phyloP scores from a whole-genome alignment of 148 eudicot genomes.

The Rhododendron griersonianum region DNA sequence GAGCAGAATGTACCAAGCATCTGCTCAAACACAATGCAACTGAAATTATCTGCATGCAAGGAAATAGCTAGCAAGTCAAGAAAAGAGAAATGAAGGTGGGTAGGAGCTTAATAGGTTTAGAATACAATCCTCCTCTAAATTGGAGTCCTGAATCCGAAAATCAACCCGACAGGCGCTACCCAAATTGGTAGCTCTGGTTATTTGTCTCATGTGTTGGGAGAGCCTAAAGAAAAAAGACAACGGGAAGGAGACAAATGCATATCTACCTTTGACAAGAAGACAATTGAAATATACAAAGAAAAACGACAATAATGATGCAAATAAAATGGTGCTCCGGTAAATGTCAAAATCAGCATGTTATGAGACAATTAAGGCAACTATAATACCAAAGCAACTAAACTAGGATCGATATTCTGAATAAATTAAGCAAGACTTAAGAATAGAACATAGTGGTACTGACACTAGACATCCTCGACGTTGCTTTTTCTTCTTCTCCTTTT shows the following conservation, averaged over 20 bases:
- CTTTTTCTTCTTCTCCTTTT: constrained; percentile 84
- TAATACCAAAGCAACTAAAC: constrained; percentile 3
- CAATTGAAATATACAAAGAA: neutral
- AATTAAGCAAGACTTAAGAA: constrained; percentile 1
- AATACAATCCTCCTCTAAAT: neutral
- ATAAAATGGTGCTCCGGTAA: neutral
- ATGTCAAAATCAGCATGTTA: neutral
- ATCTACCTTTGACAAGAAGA: neutral
- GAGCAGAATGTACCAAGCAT: neutral
- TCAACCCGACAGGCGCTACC: neutral
- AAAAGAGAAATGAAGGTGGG: neutral
- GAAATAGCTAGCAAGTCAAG: constrained; percentile 1
- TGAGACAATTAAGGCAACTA: neutral
- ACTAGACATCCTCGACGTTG: constrained; percentile 53
- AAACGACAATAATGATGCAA: neutral
- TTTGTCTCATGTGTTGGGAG: neutral
- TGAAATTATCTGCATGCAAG: neutral
- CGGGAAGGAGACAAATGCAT: neutral
- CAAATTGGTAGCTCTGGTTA: neutral
- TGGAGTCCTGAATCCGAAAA: neutral
- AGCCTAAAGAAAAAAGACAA: neutral
- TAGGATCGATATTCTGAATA: neutral
- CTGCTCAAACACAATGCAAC: neutral
- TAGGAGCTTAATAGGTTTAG: neutral
- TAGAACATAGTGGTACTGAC: constrained; percentile 37